A percentile compares a stretch with the other conserved stretches of the same genome.
These are phyloP conservation scores for Phytophthora pisi DNA, from an alignment of 352 stramenopile species.

Conservation along the genomic window DNA sequence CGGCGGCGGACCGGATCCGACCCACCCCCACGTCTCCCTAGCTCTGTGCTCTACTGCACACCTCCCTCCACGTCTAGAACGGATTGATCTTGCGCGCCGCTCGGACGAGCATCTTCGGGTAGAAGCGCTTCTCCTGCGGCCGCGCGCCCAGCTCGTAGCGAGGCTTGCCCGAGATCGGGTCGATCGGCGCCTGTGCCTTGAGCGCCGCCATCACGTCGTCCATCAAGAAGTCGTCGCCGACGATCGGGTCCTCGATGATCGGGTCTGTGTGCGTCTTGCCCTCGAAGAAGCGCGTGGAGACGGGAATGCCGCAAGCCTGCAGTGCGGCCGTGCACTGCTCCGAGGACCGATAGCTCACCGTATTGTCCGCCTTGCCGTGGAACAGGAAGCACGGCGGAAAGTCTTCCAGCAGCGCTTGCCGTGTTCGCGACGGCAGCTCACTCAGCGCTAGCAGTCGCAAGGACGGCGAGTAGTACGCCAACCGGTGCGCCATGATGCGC, in stretches of 20 bases:
- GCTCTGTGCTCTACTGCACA: slow-evolving; percentile 24
- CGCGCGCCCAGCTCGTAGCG: slow-evolving; percentile 40
- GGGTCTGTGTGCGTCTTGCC: slow-evolving; percentile 92
- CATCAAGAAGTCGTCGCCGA: slow-evolving; percentile 67
- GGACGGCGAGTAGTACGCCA: slow-evolving; percentile 62
- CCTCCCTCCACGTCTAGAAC: slow-evolving; percentile 40
- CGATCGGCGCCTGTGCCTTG: slow-evolving; percentile 44
- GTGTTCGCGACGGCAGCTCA: slow-evolving; percentile 36
- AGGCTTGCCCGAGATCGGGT: slow-evolving; percentile 37
- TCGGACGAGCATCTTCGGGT: slow-evolving; percentile 55
- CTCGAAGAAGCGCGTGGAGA: slow-evolving; percentile 74
- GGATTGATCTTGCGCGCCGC: slow-evolving; percentile 61
- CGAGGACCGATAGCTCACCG: slow-evolving; percentile 60
- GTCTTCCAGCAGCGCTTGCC: slow-evolving; percentile 32
- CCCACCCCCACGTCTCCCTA: neutral
- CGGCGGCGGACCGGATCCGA: neutral
- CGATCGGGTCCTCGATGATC: slow-evolving; percentile 90
- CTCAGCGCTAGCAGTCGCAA: slow-evolving; percentile 51
- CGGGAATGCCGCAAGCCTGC: slow-evolving; percentile 43
- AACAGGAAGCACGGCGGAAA: slow-evolving; percentile 68
- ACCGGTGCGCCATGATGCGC: slow-evolving; percentile 82
- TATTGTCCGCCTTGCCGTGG: slow-evolving; percentile 72
- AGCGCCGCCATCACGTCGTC: slow-evolving; percentile 60
- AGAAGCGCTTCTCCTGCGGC: slow-evolving; percentile 49
- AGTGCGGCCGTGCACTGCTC: slow-evolving; percentile 62